Conservation (phyloP, 1,284 basidiomycete species). For the Malassezia furfur region DNA sequence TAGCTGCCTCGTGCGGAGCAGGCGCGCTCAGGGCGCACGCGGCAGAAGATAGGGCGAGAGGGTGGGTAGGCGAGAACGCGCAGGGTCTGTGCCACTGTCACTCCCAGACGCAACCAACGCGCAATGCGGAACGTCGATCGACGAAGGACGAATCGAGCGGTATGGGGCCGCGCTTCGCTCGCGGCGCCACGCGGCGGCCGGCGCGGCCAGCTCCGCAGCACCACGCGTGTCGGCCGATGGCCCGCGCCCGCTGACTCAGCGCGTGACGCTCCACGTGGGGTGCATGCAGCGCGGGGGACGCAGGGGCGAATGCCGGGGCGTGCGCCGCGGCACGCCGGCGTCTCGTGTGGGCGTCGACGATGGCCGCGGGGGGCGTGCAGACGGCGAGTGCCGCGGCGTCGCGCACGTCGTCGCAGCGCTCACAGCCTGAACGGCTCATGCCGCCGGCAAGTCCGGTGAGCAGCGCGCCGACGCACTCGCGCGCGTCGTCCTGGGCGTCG, state of each 20-base stretch:
- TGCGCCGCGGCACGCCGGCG: too few species aligned
- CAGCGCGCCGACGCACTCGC: neutral
- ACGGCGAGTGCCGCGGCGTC: neutral
- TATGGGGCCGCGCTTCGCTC: slow-evolving; percentile 21
- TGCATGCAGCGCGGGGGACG: too few species aligned
- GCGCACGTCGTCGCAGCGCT: neutral
- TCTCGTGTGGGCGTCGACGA: neutral
- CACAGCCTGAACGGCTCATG: too few species aligned
- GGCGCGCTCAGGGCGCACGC: slow-evolving; percentile 4
- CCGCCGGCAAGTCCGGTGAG: too few species aligned
- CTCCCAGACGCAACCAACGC: too few species aligned
- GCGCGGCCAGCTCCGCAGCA: neutral
- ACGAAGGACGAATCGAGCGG: neutral
- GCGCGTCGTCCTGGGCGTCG: neutral
- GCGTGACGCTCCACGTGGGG: neutral
- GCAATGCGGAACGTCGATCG: too few species aligned
- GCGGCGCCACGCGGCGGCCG: neutral
- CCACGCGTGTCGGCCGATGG: slow-evolving; percentile 6
- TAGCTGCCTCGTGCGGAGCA: slow-evolving; percentile 16
- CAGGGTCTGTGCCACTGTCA: neutral
- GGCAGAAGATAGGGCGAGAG: neutral
- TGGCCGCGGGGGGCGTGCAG: neutral
- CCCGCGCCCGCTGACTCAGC: neutral
- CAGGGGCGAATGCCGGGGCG: too few species aligned
- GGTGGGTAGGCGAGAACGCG: neutral